These are phyloP conservation scores for Dioscorea cayenensis DNA, from an alignment of 116 monocot genomes.

Conservation along the genomic window DNA sequence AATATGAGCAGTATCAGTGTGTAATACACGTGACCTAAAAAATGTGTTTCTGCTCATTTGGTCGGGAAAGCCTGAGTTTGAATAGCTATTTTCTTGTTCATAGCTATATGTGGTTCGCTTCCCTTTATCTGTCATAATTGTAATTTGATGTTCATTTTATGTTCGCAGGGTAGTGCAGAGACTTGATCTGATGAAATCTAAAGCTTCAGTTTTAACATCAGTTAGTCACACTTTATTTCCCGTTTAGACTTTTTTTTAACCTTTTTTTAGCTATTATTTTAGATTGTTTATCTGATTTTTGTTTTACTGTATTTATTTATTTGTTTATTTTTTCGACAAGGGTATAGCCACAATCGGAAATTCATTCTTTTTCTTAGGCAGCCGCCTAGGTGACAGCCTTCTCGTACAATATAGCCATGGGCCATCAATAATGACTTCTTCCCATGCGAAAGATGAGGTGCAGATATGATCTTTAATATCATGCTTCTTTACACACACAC, in stretches of 20 bases:
- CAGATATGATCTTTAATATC: not conserved
- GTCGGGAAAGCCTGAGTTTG: too few relatives aligned
- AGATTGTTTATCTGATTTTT: not conserved
- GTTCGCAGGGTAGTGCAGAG: slow-evolving; percentile 69
- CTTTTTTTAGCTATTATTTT: slow-evolving; percentile 1
- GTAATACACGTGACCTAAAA: not conserved
- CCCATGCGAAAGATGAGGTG: slow-evolving; percentile 69
- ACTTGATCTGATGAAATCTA: slow-evolving; percentile 88
- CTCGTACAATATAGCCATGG: slow-evolving; percentile 87
- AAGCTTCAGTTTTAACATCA: slow-evolving; percentile 85
- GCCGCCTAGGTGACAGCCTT: slow-evolving; percentile 91
- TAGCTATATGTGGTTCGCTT: too few relatives aligned
- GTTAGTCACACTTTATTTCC: slow-evolving; percentile 30
- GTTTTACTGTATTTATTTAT: not conserved
- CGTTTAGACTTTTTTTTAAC: not conserved
- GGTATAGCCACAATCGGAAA: slow-evolving; percentile 80
- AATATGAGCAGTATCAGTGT: not conserved
- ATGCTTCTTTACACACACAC: not conserved
- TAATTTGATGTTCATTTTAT: slow-evolving; percentile 7
- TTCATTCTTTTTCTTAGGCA: slow-evolving; percentile 94
- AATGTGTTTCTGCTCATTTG: too few relatives aligned
- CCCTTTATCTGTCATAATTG: not conserved
- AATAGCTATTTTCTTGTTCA: not conserved
- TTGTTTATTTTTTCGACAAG: slow-evolving; percentile 14
- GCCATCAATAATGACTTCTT: slow-evolving; percentile 26